These are phyloP conservation scores for Wickerhamiella occidentalis DNA, from an alignment of 805 yeast genomes.

Conservation along the genomic window DNA sequence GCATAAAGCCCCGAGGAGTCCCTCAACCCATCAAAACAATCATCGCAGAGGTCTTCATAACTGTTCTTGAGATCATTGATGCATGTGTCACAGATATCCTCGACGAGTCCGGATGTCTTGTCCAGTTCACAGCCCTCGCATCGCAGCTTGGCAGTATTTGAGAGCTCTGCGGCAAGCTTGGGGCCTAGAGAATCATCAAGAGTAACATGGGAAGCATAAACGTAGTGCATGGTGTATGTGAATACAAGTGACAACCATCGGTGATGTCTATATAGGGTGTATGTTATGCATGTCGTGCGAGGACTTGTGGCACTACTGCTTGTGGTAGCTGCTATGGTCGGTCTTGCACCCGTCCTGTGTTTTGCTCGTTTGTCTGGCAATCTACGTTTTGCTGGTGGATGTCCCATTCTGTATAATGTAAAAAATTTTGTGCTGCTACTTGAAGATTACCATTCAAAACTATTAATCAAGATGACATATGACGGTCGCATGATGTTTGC, in stretches of 20 bases:
- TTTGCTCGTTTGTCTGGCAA: not conserved
- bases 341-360: too few relatives aligned
- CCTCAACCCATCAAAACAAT: not conserved
- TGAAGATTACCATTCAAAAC: not conserved
- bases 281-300: not conserved
- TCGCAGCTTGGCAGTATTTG: not conserved
- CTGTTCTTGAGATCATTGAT: not conserved
- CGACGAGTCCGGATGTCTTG: not conserved
- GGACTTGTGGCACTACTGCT: not conserved
- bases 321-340: not conserved
- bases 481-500: not conserved
- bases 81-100: not conserved
- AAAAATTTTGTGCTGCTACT: not conserved
- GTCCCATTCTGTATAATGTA: not conserved
- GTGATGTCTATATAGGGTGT: not conserved
- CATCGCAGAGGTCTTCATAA: not conserved
- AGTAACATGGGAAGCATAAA: not conserved
- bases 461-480: conserved; percentile 2
- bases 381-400: not conserved
- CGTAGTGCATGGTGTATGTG: not conserved
- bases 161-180: not conserved
- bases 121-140: not conserved
- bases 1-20: not conserved
- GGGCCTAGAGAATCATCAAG: not conserved
- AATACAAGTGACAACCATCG: not conserved